Evolutionary conservation across 345 rosid genomes (phyloP), one percentile per base, ranked within the genome.

Genomic region (Sisymbrium altissimum): DNA sequence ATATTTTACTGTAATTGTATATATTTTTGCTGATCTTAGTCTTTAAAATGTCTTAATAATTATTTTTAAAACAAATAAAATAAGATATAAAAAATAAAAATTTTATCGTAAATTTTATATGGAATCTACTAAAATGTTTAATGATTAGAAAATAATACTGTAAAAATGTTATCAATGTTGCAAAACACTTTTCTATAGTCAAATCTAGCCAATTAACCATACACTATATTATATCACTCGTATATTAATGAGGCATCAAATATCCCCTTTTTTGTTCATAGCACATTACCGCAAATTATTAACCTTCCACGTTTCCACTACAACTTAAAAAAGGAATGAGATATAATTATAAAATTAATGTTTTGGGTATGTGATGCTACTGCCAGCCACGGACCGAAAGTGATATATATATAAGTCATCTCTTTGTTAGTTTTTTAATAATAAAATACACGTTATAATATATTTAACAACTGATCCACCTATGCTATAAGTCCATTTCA

Each of bases 331-430:
- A 35, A 0, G 35, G 50, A 64, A 63, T 17, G 35, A 29, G 10
- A 29, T 49, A 56, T 64, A n/a, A 21, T 35, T 64, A 3, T 55
- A 64, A n/a, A 45, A 63, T 5, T 5, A 63, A 17, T 68, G 52
- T 44, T 45, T 54, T 69, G 63, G 59, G 68, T 57, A 77, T 44
- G 68, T 65, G 76, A 77, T 65, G 68, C 62, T 33, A 49, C 62
- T 27, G n/a, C 76, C 45, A 58, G 72, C 76, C 68, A 71, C 46
- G 39, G 68, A 77, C 76, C 72, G 68, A 71, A 77, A 77, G 72
- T 71, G 63, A 64, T 77, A 55, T 19, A 61, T 57, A 64, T 77
- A 55, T 19, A 61, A 39, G 17, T 57, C 14, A 57, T 55, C 29
- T 39, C 49, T 52, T 17, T 41, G 27, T 32, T 52, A 40, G 4